These are phyloP conservation scores for Flaveria ramosissima DNA, from an alignment of 129 eudicot genomes.

Conservation along the genomic window DNA sequence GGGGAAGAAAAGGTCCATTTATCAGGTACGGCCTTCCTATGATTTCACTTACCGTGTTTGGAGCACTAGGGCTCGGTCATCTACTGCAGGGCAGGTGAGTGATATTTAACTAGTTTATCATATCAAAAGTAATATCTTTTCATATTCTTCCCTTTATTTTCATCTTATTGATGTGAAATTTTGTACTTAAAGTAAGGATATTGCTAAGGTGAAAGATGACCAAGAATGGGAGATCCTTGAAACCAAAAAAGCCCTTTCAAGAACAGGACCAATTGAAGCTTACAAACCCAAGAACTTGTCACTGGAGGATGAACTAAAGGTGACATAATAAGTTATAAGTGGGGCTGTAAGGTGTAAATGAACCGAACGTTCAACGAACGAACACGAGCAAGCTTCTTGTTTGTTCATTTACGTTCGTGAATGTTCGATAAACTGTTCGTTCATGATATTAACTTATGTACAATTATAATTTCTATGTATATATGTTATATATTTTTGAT, in stretches of 20 bases:
- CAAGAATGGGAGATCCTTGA: constrained; percentile 94
- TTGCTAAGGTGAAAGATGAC: constrained; percentile 92
- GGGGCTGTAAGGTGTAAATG: not conserved
- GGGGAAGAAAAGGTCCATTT: constrained; percentile 88
- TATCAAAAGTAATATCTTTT: not conserved
- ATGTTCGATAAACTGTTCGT: not conserved
- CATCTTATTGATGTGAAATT: constrained; percentile 7
- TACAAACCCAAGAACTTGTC: constrained; percentile 84
- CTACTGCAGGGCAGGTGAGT: constrained; percentile 86
- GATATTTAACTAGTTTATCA: not conserved
- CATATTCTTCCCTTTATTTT: not conserved
- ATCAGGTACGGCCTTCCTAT: constrained; percentile 93
- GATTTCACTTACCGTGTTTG: constrained; percentile 88
- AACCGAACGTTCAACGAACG: not conserved
- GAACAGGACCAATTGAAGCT: constrained; percentile 83
- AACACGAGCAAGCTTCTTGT: not conserved
- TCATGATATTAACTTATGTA: not conserved
- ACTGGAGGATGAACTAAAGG: constrained; percentile 86
- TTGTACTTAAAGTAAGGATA: constrained; percentile 76
- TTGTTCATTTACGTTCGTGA: not conserved
- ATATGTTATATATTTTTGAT: not conserved
- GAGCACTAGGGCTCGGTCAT: constrained; percentile 89
- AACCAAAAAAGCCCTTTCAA: constrained; percentile 74
- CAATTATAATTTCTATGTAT: not conserved
- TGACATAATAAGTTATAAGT: constrained; percentile 10